A percentile compares a stretch with the other conserved stretches of the same genome.
Evolutionary conservation across 352 stramenopile genomes (phyloP).

Genomic region (Elongisporangium anandrum): DNA sequence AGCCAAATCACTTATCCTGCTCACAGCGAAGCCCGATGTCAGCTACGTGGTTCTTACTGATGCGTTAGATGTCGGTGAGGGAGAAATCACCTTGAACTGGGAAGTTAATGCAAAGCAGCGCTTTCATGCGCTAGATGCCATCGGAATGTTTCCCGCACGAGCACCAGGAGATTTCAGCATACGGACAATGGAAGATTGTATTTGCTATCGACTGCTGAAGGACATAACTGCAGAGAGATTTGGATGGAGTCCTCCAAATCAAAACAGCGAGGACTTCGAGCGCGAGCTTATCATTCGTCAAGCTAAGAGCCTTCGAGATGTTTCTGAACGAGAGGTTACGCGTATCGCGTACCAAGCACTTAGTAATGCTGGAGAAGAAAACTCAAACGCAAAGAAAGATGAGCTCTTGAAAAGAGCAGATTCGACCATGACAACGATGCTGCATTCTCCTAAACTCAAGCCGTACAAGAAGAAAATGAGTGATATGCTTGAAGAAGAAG

Average conservation of each 20-base stretch:
- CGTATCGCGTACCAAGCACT: constrained; percentile 16
- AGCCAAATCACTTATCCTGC: constrained; percentile 33
- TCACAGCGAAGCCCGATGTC: constrained; percentile 39
- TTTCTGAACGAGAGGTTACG: constrained; percentile 16
- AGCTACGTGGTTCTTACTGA: constrained; percentile 52
- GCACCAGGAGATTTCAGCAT: constrained; percentile 19
- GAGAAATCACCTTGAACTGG: constrained; percentile 55
- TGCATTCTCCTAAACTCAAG: constrained; percentile 30
- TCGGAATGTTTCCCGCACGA: constrained; percentile 51
- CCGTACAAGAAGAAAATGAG: constrained; percentile 46
- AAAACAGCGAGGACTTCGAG: constrained; percentile 28
- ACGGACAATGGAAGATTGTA: constrained; percentile 48
- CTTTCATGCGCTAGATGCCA: constrained; percentile 51
- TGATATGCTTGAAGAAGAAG: constrained; percentile 47
- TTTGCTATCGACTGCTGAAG: constrained; percentile 54
- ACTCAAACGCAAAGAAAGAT: constrained; percentile 1
- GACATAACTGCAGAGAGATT: constrained; percentile 27
- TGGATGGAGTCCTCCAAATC: constrained; percentile 32
- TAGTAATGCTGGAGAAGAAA: constrained; percentile 8
- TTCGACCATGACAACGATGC: constrained; percentile 23
- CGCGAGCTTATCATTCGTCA: constrained; percentile 33
- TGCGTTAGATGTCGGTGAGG: constrained; percentile 38
- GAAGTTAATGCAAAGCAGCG: constrained; percentile 44
- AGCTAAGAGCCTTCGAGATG: constrained; percentile 26
- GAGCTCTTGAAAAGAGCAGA: constrained; percentile 15